Base-by-base conservation (phyloP, 169 alveolate genomes). In the Plasmodium chabaudi region DNA sequence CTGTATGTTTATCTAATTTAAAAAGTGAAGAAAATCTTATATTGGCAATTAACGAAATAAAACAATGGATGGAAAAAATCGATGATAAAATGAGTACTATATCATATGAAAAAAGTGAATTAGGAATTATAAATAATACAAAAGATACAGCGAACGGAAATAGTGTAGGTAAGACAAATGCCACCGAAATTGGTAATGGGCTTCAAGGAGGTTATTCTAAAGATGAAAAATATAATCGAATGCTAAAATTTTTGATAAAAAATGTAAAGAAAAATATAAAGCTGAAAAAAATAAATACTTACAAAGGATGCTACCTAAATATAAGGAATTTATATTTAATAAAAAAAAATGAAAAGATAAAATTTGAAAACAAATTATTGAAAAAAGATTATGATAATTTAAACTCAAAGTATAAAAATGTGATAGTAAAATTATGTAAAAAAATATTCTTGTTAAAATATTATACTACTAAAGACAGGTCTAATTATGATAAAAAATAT, bases 51-150 rank as follows among this genome's bases (percentile, higher is more conserved):
- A 75, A 64, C 21, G 88, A 75, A 67, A 75, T 75, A 47, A 75
- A 75, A 68, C 56, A 75, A 27, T 75, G 88, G 88, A 75, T 75
- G 88, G 88, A 75, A 49, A 75, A 75, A 57, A 75, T 75, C 2
- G 88, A 75, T 63, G 88, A 75, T 67, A 75, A 75, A 49, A 56
- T 75, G 19, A 75, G 88, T 55, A 75, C 74, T 12, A 75, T 75
- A 17, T 75, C 88, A 9, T 75, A 46, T 23, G 75, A 75, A 3
- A 61, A 61, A 49, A 75, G 88, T 55, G 88, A 75, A 12, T 34
- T 34, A 34, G 42, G 42, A 34, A 34, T 34, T 34, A 34, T 34
- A 34, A 34, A 34, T 34, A 34, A 34, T 34, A 34, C 42, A 34
- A 34, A 34, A 2, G 42, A 34, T 34, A 34, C 42, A 34, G 42